phyloP scores from a whole-genome alignment of 225 moss, liverwort and hornwort species.

The Marchantia paleacea region DNA sequence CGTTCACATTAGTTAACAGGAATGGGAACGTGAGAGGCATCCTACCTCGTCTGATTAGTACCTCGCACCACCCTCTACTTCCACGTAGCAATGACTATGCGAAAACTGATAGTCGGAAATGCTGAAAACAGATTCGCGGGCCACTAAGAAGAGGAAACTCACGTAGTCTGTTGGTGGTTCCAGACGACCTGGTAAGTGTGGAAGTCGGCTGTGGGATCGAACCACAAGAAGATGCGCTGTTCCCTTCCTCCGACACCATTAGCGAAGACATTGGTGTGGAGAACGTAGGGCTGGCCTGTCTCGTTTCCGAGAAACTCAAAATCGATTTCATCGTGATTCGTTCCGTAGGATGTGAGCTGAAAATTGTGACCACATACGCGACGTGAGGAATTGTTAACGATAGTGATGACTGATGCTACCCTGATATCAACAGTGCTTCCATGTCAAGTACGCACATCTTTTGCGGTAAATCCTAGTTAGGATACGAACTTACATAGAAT shows the following conservation, averaged over 20 bases:
- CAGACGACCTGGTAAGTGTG: conserved; percentile 9
- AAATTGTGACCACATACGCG: not conserved
- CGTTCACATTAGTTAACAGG: not conserved
- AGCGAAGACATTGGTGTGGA: conserved; percentile 11
- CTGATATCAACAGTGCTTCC: not conserved
- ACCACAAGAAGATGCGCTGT: conserved; percentile 14
- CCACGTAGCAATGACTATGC: not conserved
- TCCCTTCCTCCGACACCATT: conserved; percentile 6
- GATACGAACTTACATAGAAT: conserved; percentile 21
- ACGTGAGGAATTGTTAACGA: not conserved
- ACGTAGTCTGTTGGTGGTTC: conserved; percentile 20
- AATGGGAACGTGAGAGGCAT: not conserved
- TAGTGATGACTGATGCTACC: not conserved
- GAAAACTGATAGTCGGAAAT: not conserved
- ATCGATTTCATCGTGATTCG: conserved; percentile 13
- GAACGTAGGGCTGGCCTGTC: conserved; percentile 3
- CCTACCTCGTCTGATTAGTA: no score
- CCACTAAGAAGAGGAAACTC: not conserved
- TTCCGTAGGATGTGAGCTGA: conserved; percentile 5
- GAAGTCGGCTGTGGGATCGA: conserved; percentile 18
- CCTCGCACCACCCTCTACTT: no score
- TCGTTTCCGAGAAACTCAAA: conserved; percentile 21
- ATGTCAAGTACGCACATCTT: not conserved
- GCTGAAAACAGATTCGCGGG: not conserved
- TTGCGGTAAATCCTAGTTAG: not conserved